phyloP scores from a whole-genome alignment of 495 filamentous ascomycete genomes.

The Halenospora varia region DNA sequence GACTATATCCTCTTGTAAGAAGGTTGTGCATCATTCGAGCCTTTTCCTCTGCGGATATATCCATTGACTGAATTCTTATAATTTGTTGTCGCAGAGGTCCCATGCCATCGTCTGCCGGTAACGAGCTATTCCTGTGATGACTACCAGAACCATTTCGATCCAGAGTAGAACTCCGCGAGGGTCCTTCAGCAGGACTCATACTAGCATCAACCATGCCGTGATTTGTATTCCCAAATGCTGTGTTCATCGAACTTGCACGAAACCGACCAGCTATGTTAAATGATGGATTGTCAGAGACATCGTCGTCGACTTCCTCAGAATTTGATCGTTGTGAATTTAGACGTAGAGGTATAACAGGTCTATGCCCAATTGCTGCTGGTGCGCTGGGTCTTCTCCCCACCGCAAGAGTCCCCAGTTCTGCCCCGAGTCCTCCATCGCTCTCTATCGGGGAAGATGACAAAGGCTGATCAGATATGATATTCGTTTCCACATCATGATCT shows the following conservation, averaged over 20 bases:
- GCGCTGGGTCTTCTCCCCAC: constrained; percentile 1
- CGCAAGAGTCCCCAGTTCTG: constrained; percentile 13
- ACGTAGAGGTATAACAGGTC: constrained; percentile 1
- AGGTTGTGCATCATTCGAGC: constrained; percentile 78
- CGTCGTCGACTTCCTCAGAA: constrained; percentile 13
- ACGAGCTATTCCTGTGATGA: constrained; percentile 25
- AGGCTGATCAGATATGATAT: constrained; percentile 7
- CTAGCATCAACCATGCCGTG: constrained; percentile 20
- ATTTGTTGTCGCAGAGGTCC: constrained; percentile 69
- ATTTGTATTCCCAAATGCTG: constrained; percentile 1
- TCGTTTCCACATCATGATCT: neutral
- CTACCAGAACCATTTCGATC: constrained; percentile 15
- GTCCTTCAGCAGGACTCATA: constrained; percentile 22
- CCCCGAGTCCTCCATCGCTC: constrained; percentile 24
- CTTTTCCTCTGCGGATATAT: constrained; percentile 66
- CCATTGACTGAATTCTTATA: constrained; percentile 64
- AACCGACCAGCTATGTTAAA: constrained; percentile 21
- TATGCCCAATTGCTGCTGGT: neutral
- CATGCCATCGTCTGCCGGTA: constrained; percentile 96
- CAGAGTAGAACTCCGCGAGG: constrained; percentile 18
- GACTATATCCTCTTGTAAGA: constrained; percentile 73
- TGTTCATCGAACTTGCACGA: constrained; percentile 13
- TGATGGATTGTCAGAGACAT: constrained; percentile 23
- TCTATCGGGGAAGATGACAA: constrained; percentile 25
- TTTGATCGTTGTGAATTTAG: constrained; percentile 8